Base-by-base conservation (phyloP, 148 eudicot species). In the Rhododendron molle region DNA sequence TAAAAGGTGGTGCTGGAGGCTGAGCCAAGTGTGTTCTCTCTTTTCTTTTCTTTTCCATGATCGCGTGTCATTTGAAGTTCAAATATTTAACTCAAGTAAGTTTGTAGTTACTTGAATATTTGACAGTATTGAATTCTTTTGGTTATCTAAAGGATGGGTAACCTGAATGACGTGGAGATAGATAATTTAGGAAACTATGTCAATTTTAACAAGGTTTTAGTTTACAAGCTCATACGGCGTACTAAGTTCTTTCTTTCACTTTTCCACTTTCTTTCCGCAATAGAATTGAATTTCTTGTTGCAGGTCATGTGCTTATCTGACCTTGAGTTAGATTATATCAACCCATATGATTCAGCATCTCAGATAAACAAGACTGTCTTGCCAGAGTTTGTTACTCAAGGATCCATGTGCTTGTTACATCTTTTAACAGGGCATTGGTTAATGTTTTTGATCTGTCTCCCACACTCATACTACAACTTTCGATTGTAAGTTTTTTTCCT, bases 291-390 rank as follows among this genome's bases (percentile, higher is more conserved):
- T 58, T 69, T 65, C 79, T 30, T 79, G 40, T 83, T 87, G 89
- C 91, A 92, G 94, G 81, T 90, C 26, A 89, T 90, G 91, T 90
- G 92, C 88, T 87, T 90, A 89, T 88, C 88, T 15, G 92, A 92
- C 78, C 87, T 92, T 40, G 94, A 89, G 90, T 79, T 38, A 74
- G 92, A 92, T 87, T 90, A 87, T 80, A 87, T 90, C 83, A 90
- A 90, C 77, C 94, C 91, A 2, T 90, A 90, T 85, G 92, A 92
- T 77, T 85, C 90, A 50, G 91, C 94, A 85, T 85, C 87, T 38
- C 82, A 86, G 71, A 89, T 92, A 84, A 90, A 90, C 89, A 86
- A 56, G 43, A 82, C 69, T 80, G 88, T 89, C 26, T 49, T 90
- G 81, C 88, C 92, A 49, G 94, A 92, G 85, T 92, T 90, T 86